These are phyloP conservation scores for Termitomyces sp. DNA, from an alignment of 768 basidiomycete genomes.

Conservation along the genomic window DNA sequence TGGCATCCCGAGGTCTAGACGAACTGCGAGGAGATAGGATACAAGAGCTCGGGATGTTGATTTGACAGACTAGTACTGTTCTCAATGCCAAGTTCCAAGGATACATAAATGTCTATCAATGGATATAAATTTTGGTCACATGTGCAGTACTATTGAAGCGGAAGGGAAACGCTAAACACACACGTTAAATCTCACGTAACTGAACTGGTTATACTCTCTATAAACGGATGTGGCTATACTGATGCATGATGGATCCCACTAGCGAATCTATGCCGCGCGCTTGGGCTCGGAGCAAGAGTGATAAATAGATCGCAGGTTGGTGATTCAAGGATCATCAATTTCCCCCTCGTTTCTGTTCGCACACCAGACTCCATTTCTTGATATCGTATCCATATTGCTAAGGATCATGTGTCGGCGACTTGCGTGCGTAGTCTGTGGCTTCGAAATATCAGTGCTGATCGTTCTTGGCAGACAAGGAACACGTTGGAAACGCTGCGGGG, in stretches of 20 bases:
- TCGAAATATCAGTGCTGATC: conserved; percentile 9
- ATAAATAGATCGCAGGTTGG: conserved; percentile 13
- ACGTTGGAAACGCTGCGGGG: conserved; percentile 66
- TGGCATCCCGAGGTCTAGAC: neutral
- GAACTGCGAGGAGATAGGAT: conserved; percentile 7
- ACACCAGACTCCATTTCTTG: neutral
- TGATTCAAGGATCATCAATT: neutral
- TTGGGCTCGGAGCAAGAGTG: conserved; percentile 11
- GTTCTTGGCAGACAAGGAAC: conserved; percentile 57
- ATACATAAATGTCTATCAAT: conserved; percentile 3
- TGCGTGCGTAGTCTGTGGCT: conserved; percentile 46
- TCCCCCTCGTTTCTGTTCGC: neutral
- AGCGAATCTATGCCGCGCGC: conserved; percentile 20
- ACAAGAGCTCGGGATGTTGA: conserved; percentile 3
- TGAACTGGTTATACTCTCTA: conserved; percentile 9
- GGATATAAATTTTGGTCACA: conserved; percentile 23
- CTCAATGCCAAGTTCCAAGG: neutral
- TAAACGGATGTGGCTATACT: conserved; percentile 22
- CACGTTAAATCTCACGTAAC: conserved; percentile 29
- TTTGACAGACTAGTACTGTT: neutral
- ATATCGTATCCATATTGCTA: neutral
- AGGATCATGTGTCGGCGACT: conserved; percentile 64
- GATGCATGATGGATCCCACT: conserved; percentile 17
- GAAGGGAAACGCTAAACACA: conserved; percentile 24
- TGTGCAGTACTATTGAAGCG: conserved; percentile 28